These are phyloP conservation scores for Saitozyma sp. DNA, from an alignment of 768 basidiomycete genomes.

Conservation along the genomic window DNA sequence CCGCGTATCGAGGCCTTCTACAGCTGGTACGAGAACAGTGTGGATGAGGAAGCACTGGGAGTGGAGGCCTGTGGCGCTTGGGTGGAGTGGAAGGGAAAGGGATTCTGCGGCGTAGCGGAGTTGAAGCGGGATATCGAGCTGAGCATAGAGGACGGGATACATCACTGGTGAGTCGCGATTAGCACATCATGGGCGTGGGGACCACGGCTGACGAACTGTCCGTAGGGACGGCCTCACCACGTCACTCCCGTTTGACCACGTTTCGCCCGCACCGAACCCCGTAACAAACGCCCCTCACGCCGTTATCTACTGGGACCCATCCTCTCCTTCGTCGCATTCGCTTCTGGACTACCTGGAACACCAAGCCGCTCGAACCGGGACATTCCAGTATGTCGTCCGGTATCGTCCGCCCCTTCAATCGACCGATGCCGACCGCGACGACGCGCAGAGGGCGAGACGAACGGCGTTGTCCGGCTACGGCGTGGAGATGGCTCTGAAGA, in stretches of 20 bases:
- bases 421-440: conserved; percentile 11
- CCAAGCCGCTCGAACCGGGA: conserved; percentile 54
- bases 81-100: conserved; percentile 51
- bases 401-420: conserved; percentile 58
- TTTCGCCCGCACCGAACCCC: conserved; percentile 52
- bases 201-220: neutral
- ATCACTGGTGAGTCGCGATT: conserved; percentile 17
- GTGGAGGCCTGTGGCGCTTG: conserved; percentile 43
- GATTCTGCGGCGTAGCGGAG: conserved; percentile 40
- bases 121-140: conserved; percentile 45
- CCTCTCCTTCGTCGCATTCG: conserved; percentile 66
- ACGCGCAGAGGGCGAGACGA: neutral
- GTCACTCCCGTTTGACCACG: conserved; percentile 66
- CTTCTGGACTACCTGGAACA: conserved; percentile 67
- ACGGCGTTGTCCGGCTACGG: conserved; percentile 77
- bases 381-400: conserved; percentile 74
- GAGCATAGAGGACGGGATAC: conserved; percentile 34
- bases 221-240: neutral
- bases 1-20: conserved; percentile 84
- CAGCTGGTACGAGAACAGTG: conserved; percentile 61
- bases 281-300: conserved; percentile 61
- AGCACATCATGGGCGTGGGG: no score
- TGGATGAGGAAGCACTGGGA: conserved; percentile 26
- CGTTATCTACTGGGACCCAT: conserved; percentile 72
- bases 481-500: conserved; percentile 88